phyloP scores from a whole-genome alignment of 371 early-diverging fungal genomes.

The Scutellospora calospora region DNA sequence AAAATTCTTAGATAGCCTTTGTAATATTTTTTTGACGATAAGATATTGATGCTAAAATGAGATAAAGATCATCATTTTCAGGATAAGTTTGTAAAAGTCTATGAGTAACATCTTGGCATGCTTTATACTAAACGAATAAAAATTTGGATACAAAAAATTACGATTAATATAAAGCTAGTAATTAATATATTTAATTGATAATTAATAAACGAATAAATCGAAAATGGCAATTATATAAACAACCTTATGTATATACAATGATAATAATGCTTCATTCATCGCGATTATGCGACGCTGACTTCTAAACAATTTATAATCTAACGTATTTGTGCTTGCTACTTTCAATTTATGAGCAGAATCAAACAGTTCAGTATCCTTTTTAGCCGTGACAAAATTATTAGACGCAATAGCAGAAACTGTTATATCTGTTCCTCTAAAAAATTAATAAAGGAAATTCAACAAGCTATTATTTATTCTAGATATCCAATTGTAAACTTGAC shows the following conservation, averaged over 20 bases:
- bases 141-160: background rate
- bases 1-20: constrained; percentile 63
- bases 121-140: constrained; percentile 54
- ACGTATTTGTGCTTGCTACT: constrained; percentile 61
- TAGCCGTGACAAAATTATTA: constrained; percentile 72
- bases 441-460: background rate
- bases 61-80: constrained; percentile 64
- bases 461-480: background rate
- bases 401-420: constrained; percentile 70
- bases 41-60: constrained; percentile 68
- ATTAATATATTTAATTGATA: background rate
- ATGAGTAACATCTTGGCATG: constrained; percentile 63
- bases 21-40: constrained; percentile 62
- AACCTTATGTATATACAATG: constrained; percentile 72
- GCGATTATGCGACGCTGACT: constrained; percentile 72
- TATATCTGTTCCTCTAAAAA: constrained; percentile 56
- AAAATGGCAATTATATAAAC: background rate
- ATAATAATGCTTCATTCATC: constrained; percentile 74
- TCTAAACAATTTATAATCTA: constrained; percentile 67
- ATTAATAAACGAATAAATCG: background rate
- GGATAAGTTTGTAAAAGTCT: constrained; percentile 66
- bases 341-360: constrained; percentile 69
- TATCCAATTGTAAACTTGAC: constrained; percentile 2
- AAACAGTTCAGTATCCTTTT: constrained; percentile 63
- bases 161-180: too few species aligned